Percentiles rank a stretch among this genome's conserved stretches.
These are phyloP conservation scores for Brassica balearica DNA, from an alignment of 441 rosid genomes.

Conservation along the genomic window DNA sequence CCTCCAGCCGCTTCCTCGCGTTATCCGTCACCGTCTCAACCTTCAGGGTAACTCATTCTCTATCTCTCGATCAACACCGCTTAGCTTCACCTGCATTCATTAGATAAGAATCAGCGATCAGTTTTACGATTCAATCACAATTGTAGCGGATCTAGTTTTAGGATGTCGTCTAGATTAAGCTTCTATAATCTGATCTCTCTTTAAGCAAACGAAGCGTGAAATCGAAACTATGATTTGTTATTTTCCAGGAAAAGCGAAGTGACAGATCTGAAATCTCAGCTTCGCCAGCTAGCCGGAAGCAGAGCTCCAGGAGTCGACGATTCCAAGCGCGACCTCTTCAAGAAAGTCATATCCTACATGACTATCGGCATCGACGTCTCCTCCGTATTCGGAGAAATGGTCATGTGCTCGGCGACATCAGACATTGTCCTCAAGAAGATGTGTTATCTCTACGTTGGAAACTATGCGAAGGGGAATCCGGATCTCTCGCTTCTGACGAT, in stretches of 20 bases:
- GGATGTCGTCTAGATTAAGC: slow-evolving; percentile 1
- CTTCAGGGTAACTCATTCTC: slow-evolving; percentile 74
- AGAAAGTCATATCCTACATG: slow-evolving; percentile 95
- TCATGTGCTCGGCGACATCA: slow-evolving; percentile 97
- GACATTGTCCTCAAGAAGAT: slow-evolving; percentile 97
- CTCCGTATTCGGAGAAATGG: slow-evolving; percentile 97
- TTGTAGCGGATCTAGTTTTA: slow-evolving; percentile 28
- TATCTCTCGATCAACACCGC: neutral
- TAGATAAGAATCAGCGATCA: slow-evolving; percentile 16
- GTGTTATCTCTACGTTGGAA: slow-evolving; percentile 98
- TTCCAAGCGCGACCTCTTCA: slow-evolving; percentile 92
- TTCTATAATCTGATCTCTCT: slow-evolving; percentile 24
- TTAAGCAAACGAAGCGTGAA: slow-evolving; percentile 7
- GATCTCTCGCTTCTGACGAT: slow-evolving; percentile 92
- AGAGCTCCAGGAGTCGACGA: slow-evolving; percentile 94
- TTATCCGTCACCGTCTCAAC: slow-evolving; percentile 89
- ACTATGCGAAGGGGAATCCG: slow-evolving; percentile 94
- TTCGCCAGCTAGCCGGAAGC: slow-evolving; percentile 96
- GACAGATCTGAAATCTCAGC: slow-evolving; percentile 86
- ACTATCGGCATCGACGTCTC: slow-evolving; percentile 95
- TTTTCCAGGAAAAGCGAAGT: slow-evolving; percentile 86
- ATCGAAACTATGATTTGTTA: slow-evolving; percentile 2
- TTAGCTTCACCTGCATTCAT: neutral
- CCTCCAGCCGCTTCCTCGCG: slow-evolving; percentile 82
- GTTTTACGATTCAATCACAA: slow-evolving; percentile 21